Percentiles rank a stretch among this genome's conserved stretches.
phyloP scores from a whole-genome alignment of 2,329 filamentous ascomycete species.

The Aspergillus brasiliensis region DNA sequence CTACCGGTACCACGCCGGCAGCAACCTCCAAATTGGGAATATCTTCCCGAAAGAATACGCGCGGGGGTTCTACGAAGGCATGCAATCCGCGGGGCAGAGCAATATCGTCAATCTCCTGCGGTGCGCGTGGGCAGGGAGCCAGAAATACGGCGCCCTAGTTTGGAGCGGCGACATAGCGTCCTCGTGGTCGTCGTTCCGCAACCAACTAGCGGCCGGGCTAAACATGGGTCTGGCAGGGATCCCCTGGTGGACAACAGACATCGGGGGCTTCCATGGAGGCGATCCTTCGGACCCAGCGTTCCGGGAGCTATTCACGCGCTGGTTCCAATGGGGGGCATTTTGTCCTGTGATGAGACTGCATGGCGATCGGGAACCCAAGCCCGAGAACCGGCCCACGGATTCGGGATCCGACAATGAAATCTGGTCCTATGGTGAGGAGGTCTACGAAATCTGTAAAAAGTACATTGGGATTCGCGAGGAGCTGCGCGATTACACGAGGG shows the following conservation, averaged over 20 bases:
- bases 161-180: constrained; percentile 70
- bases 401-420: constrained; percentile 52
- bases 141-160: constrained; percentile 66
- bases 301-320: constrained; percentile 65
- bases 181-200: constrained; percentile 61
- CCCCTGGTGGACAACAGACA: constrained; percentile 71
- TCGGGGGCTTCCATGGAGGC: constrained; percentile 70
- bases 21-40: constrained; percentile 61
- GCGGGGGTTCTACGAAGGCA: constrained; percentile 62
- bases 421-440: constrained; percentile 65
- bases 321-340: constrained; percentile 71
- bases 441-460: constrained; percentile 61
- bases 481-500: constrained; percentile 60
- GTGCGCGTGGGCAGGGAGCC: constrained; percentile 61
- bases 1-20: constrained; percentile 61
- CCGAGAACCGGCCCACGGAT: constrained; percentile 30
- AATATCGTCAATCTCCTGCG: constrained; percentile 63
- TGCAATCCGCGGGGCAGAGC: constrained; percentile 54
- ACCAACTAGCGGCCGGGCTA: constrained; percentile 64
- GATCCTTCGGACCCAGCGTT: constrained; percentile 58
- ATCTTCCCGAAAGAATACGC: constrained; percentile 63
- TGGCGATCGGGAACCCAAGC: constrained; percentile 64
- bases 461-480: constrained; percentile 62
- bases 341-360: constrained; percentile 70
- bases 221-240: constrained; percentile 67